These are phyloP conservation scores for Trametes sp. DNA, from an alignment of 1,284 basidiomycete species.

Conservation along the genomic window DNA sequence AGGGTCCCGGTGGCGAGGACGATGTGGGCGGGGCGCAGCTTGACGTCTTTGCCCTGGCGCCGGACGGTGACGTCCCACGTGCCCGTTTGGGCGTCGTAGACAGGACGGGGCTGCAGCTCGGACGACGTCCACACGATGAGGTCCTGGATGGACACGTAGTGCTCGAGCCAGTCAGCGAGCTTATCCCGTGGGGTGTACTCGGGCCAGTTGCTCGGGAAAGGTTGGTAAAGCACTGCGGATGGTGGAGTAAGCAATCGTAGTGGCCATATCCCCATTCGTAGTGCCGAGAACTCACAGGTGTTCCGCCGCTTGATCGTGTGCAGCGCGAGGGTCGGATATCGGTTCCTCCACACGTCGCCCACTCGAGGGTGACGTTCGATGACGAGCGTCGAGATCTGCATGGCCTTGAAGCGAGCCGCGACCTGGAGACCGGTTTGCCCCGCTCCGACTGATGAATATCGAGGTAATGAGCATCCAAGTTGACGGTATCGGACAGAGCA, in stretches of 20 bases:
- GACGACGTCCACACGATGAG: slow-evolving; percentile 70
- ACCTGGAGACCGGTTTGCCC: slow-evolving; percentile 61
- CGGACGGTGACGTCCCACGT: slow-evolving; percentile 61
- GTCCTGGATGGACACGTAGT: slow-evolving; percentile 67
- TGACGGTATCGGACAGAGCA: not conserved
- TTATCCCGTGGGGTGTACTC: slow-evolving; percentile 43
- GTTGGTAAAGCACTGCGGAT: slow-evolving; percentile 48
- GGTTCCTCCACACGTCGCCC: slow-evolving; percentile 61
- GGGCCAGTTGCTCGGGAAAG: slow-evolving; percentile 43
- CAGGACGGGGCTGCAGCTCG: slow-evolving; percentile 45
- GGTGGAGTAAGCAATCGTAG: too few relatives aligned
- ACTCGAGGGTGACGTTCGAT: slow-evolving; percentile 55
- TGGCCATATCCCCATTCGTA: too few relatives aligned
- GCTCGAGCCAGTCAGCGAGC: slow-evolving; percentile 70
- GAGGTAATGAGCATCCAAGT: not conserved
- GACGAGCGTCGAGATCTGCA: slow-evolving; percentile 56
- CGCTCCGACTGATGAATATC: slow-evolving; percentile 58
- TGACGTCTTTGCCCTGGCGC: slow-evolving; percentile 47
- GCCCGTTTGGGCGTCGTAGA: slow-evolving; percentile 47
- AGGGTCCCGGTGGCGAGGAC: slow-evolving; percentile 67
- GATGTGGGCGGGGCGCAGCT: slow-evolving; percentile 60
- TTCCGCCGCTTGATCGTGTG: slow-evolving; percentile 51
- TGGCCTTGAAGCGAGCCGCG: slow-evolving; percentile 59
- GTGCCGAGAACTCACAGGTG: slow-evolving; percentile 38
- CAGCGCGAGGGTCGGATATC: slow-evolving; percentile 58